phyloP scores from a whole-genome alignment of 208 protist genomes.

The Trypanosoma brucei region DNA sequence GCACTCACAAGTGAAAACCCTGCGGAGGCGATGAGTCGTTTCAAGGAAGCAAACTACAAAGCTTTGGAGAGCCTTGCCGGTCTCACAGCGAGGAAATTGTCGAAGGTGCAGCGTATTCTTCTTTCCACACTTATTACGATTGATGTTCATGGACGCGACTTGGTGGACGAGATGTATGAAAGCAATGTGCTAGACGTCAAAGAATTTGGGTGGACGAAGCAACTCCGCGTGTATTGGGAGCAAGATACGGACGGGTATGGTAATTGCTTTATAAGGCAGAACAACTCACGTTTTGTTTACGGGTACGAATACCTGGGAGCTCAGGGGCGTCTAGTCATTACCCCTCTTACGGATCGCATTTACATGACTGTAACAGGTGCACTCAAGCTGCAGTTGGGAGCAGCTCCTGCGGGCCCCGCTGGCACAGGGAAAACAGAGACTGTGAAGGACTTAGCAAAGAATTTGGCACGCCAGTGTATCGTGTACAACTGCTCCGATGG shows the following conservation, averaged over 20 bases:
- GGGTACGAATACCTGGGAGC: constrained; percentile 98
- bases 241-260: constrained; percentile 85
- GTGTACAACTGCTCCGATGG: constrained; percentile 98
- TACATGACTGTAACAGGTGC: constrained; percentile 98
- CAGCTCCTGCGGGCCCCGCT: constrained; percentile 92
- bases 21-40: constrained; percentile 59
- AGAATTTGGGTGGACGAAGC: constrained; percentile 97
- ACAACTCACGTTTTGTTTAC: constrained; percentile 95
- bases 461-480: constrained; percentile 94
- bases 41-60: constrained; percentile 73
- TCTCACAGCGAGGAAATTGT: constrained; percentile 87
- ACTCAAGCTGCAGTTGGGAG: constrained; percentile 93
- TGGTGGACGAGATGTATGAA: constrained; percentile 92
- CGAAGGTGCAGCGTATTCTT: constrained; percentile 88
- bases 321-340: constrained; percentile 96
- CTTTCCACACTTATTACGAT: constrained; percentile 97
- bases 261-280: constrained; percentile 93
- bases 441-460: constrained; percentile 96
- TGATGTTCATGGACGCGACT: constrained; percentile 96
- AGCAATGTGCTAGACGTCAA: constrained; percentile 68
- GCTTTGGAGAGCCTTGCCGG: constrained; percentile 88
- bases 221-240: constrained; percentile 97
- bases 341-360: constrained; percentile 96
- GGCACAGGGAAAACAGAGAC: constrained; percentile 98
- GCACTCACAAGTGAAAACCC: constrained; percentile 73